Evolutionary conservation across 345 rosid species (phyloP), one percentile per base, ranked within the genome.

Genomic region (Hirschfeldia incana): DNA sequence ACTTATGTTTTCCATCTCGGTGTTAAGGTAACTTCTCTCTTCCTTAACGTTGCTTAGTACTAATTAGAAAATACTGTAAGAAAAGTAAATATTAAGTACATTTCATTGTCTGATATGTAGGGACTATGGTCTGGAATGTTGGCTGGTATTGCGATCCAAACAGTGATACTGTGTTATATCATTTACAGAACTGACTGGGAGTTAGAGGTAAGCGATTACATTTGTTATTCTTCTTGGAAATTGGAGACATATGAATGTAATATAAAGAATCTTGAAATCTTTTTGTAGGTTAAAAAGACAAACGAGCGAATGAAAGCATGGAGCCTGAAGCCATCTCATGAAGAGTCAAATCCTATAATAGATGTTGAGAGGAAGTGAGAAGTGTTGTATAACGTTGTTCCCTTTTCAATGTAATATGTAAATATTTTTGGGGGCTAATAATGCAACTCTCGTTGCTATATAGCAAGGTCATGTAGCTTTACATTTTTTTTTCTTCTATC

Each of bases 71-170:
- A 11, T 27, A 10, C 4, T 15, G 6, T 0, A 51, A 51, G 58
- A 6, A 15, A 55, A 55, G 27, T 55, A 0, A 0, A 55, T 28
- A 0, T 4, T 3, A 59, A 59, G 12, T 39, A 21, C 49, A 51
- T 28, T 51, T 11, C 6, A 51, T 65, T 62, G 17, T 44, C 10
- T 76, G 36, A 33, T 44, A 29, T 49, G 32, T 30, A 89, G 90
- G 92, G 90, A 59, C 76, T 89, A 1, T 89, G 92, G 92, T 78
- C 83, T 28, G 92, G 92, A 65, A 83, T 89, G 89, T 30, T 85
- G 7, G 33, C 85, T 16, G 92, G 92, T 34, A 71, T 83, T 32
- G 66, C 69, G 15, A 4, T 69, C 62, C 92, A 89, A 65, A 68
- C 83, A 0, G 7, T 55, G 0, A 77, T 83, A 53, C 80, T 87